A percentile compares a stretch with the other conserved stretches of the same genome.
phyloP scores from a whole-genome alignment of 1,139 yeast species.

The Tardiomyces blankii region DNA sequence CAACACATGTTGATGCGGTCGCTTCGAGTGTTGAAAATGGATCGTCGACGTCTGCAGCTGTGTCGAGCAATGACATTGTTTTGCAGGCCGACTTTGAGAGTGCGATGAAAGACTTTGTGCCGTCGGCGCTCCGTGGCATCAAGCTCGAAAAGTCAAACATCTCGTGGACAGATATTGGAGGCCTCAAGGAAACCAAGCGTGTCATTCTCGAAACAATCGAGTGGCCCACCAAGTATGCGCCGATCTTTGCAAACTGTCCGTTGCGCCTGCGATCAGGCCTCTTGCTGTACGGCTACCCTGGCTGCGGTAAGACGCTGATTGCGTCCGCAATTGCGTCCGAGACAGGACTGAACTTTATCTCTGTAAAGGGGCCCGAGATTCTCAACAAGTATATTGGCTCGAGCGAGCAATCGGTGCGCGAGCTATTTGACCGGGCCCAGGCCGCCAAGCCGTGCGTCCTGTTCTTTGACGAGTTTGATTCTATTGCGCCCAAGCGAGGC shows the following conservation, averaged over 20 bases:
- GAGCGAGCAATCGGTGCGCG: conserved; percentile 89
- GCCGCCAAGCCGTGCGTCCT: conserved; percentile 90
- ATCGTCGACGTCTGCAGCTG: conserved; percentile 1
- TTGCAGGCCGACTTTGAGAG: conserved; percentile 32
- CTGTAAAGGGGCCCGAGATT: conserved; percentile 94
- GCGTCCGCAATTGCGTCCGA: conserved; percentile 94
- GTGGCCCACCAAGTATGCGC: conserved; percentile 96
- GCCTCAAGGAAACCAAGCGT: conserved; percentile 63
- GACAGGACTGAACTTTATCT: conserved; percentile 87
- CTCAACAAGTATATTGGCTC: conserved; percentile 96
- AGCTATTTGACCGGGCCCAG: conserved; percentile 85
- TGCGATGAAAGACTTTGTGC: conserved; percentile 60
- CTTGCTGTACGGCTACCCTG: conserved; percentile 88
- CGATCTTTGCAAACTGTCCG: conserved; percentile 83
- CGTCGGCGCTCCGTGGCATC: conserved; percentile 78
- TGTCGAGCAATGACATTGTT: background rate
- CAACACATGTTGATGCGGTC: too few species aligned
- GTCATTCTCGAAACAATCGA: conserved; percentile 78
- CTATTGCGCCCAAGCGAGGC: conserved; percentile 97
- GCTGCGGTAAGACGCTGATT: conserved; percentile 89
- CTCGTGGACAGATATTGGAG: conserved; percentile 87
- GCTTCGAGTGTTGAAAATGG: too few species aligned
- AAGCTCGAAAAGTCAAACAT: conserved; percentile 69
- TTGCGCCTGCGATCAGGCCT: conserved; percentile 82
- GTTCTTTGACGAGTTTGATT: conserved; percentile 94